Evolutionary conservation across 345 rosid species (phyloP).

Genomic region (Lenwebbia sp.): DNA sequence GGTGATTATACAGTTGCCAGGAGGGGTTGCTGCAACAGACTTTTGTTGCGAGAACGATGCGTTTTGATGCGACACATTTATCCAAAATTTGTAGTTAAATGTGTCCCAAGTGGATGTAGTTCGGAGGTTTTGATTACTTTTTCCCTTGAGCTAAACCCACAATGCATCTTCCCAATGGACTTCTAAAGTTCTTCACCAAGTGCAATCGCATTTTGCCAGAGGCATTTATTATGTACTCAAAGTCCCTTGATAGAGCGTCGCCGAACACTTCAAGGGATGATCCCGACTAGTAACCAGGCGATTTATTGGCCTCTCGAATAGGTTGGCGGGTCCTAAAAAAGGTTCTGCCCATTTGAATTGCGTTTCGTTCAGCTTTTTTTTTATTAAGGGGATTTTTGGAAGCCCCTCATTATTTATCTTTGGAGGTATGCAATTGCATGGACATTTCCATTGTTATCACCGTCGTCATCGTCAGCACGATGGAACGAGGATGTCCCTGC

Average conservation of each 20-base stretch:
- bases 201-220: not conserved
- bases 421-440: not conserved
- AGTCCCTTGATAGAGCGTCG: not conserved
- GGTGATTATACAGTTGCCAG: no score
- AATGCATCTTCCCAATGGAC: not conserved
- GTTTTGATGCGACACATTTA: no score
- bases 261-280: no score
- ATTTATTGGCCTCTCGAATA: not conserved
- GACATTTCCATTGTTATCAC: not conserved
- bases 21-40: no score
- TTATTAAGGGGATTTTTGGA: no score
- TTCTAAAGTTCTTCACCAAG: not conserved
- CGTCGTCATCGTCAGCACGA: not conserved
- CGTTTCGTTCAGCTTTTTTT: not conserved
- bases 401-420: not conserved
- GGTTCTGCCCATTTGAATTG: not conserved
- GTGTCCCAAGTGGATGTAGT: no score
- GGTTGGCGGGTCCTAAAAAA: not conserved
- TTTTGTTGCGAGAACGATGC: no score
- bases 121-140: no score
- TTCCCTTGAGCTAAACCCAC: not conserved
- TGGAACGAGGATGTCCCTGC: not conserved
- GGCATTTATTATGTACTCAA: not conserved
- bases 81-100: no score
- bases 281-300: no score